A percentile compares a stretch with the other conserved stretches of the same genome.
phyloP scores from a whole-genome alignment of 2,329 filamentous ascomycete genomes.

The Cladophialophora immunda region DNA sequence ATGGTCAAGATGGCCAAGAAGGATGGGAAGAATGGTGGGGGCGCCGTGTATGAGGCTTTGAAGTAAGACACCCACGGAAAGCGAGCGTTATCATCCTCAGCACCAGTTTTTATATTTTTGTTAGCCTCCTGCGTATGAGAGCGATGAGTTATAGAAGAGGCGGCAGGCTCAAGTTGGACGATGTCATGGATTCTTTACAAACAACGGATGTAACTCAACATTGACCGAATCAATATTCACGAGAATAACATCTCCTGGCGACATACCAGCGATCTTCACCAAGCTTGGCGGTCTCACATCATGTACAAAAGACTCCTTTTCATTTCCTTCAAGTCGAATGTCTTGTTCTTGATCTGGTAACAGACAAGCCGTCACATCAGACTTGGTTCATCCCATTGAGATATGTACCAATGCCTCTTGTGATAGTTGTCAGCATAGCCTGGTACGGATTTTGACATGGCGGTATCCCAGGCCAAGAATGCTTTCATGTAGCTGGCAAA shows the following conservation, averaged over 20 bases:
- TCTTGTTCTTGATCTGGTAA: neutral
- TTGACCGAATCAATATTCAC: neutral
- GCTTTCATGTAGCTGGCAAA: conserved; percentile 10
- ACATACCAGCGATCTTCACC: neutral
- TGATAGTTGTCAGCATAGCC: conserved; percentile 8
- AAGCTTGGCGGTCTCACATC: neutral
- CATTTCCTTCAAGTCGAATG: neutral
- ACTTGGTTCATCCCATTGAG: conserved; percentile 10
- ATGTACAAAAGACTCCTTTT: neutral
- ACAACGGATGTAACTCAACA: neutral
- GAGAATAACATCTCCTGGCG: neutral
- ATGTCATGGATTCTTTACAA: neutral
- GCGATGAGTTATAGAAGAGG: neutral
- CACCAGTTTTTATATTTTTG: neutral
- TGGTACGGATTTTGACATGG: conserved; percentile 11
- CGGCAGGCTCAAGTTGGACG: neutral
- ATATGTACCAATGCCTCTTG: conserved; percentile 20
- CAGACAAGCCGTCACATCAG: neutral
- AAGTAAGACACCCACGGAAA: neutral
- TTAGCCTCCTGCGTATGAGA: neutral
- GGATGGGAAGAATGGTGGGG: neutral
- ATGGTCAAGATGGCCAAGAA: neutral
- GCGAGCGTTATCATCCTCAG: neutral
- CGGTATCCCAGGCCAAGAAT: conserved; percentile 14
- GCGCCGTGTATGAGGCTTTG: neutral